Evolutionary conservation across 139 green algal genomes (phyloP).

Genomic region (Ettlia oleoabundans): DNA sequence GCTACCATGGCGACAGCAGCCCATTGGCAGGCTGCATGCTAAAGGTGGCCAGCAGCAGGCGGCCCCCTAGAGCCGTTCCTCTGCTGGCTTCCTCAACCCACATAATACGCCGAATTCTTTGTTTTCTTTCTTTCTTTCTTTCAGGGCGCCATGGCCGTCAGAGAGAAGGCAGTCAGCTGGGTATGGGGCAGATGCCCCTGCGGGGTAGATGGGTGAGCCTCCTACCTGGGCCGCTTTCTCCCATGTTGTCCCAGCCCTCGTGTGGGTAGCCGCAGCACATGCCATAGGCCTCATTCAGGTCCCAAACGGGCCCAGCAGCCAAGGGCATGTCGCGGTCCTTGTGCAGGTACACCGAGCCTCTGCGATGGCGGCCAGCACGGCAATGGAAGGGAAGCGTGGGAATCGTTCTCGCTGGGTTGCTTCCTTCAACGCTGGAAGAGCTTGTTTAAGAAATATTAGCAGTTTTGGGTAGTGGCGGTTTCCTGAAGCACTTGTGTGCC

Average conservation of each 20-base stretch:
- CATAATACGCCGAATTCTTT: no score
- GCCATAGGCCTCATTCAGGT: conserved; percentile 71
- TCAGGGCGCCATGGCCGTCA: no score
- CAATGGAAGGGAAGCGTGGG: background rate
- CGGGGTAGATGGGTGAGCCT: no score
- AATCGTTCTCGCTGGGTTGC: background rate
- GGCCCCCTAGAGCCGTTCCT: no score
- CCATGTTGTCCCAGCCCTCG: conserved; percentile 49
- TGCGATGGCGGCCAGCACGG: background rate
- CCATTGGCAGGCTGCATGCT: no score
- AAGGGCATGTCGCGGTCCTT: conserved; percentile 43
- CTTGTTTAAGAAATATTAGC: no score
- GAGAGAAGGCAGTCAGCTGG: no score
- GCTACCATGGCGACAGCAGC: no score
- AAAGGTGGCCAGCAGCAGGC: no score
- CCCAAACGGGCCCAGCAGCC: conserved; percentile 36
- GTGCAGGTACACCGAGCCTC: conserved; percentile 46
- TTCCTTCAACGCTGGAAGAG: background rate
- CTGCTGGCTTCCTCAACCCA: no score
- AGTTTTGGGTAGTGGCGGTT: background rate
- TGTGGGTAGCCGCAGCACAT: conserved; percentile 87
- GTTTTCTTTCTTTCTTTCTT: no score
- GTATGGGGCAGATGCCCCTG: no score
- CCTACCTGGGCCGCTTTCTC: conserved; percentile 33
- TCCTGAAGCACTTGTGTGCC: background rate